Conservation (phyloP, 176 grass and related monocot species). For the Cenchrus fungigraminus region DNA sequence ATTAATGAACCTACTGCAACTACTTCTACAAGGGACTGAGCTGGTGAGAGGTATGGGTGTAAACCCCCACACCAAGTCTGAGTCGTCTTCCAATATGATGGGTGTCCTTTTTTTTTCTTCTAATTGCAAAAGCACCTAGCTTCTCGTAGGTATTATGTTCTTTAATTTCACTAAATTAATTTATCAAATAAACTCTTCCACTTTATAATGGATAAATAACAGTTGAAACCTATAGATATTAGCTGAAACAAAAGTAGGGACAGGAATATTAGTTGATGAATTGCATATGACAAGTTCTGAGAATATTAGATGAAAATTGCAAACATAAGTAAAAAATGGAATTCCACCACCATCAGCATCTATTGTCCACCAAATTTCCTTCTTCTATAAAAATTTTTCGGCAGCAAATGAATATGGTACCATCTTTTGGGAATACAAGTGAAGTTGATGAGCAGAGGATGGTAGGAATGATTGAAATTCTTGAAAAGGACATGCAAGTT, state of each 20-base stretch:
- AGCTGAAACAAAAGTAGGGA: not conserved
- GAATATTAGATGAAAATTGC: constrained; percentile 20
- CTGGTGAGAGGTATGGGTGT: not conserved
- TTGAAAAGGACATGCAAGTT: constrained; percentile 15
- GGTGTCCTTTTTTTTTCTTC: not conserved
- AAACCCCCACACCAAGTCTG: not conserved
- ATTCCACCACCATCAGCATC: not conserved
- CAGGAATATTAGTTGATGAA: not conserved
- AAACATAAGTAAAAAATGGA: not conserved
- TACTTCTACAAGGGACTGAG: constrained; percentile 19
- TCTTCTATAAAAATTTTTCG: not conserved
- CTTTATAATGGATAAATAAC: constrained; percentile 20
- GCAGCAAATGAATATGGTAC: constrained; percentile 1
- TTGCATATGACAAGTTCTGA: not conserved
- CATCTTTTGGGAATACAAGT: not conserved
- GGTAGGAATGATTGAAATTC: not conserved
- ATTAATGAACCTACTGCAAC: constrained; percentile 22
- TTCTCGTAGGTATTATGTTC: not conserved
- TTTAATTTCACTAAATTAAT: not conserved
- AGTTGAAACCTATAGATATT: not conserved
- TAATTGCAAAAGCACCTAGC: not conserved
- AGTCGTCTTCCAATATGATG: not conserved
- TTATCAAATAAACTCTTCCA: not conserved
- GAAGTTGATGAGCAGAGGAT: not conserved
- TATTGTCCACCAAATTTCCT: not conserved